Conservation (phyloP, 768 basidiomycete genomes). For the Agaricus blazei region DNA sequence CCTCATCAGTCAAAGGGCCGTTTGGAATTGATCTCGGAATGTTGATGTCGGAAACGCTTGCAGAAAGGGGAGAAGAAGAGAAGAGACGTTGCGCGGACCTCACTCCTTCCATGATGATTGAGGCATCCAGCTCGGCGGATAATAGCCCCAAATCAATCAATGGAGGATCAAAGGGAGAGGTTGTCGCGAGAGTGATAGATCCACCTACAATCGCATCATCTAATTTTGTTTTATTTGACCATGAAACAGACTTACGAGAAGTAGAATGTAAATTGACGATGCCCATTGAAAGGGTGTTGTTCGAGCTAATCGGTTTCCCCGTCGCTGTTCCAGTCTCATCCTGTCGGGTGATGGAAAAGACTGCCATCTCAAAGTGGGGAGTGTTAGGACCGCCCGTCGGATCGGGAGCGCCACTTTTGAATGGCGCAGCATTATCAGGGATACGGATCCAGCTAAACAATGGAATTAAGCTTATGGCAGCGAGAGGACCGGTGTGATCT, state of each 20-base stretch:
- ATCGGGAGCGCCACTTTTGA: constrained; percentile 2
- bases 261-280: background rate
- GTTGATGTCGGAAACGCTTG: constrained; percentile 9
- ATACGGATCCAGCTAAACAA: constrained; percentile 9
- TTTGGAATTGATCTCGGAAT: background rate
- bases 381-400: constrained; percentile 9
- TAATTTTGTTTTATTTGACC: background rate
- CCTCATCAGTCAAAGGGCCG: constrained; percentile 6
- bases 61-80: constrained; percentile 12
- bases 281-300: background rate
- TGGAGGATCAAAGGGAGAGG: constrained; percentile 35
- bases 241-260: background rate
- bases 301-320: background rate
- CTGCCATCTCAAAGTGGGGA: constrained; percentile 11
- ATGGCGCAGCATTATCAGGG: constrained; percentile 4
- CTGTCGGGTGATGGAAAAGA: background rate
- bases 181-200: constrained; percentile 28
- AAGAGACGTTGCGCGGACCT: constrained; percentile 15
- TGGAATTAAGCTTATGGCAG: background rate
- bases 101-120: constrained; percentile 18
- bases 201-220: constrained; percentile 5
- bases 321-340: background rate
- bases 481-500: constrained; percentile 8
- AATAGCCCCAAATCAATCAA: constrained; percentile 33
- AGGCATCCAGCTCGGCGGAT: constrained; percentile 15